Evolutionary conservation across 2,329 filamentous ascomycete species (phyloP).

Genomic region (Aspergillus terreus): DNA sequence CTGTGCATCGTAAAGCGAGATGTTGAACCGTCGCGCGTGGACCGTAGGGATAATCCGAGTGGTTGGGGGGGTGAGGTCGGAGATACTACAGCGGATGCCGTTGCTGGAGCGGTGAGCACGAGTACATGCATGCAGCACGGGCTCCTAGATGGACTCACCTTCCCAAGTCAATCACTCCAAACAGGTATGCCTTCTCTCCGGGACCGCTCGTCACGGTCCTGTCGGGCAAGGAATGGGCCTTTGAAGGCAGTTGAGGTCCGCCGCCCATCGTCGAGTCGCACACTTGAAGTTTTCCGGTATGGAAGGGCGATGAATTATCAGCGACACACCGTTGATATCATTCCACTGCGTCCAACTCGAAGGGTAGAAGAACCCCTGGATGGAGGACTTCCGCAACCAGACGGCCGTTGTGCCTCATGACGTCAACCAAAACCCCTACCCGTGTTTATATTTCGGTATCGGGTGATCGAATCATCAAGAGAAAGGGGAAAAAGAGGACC

Average conservation of each 20-base stretch:
- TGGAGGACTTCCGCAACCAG: no score
- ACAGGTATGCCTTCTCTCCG: conserved; percentile 14
- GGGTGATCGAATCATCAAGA: no score
- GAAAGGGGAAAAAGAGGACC: no score
- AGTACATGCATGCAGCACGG: neutral
- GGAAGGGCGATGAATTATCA: no score
- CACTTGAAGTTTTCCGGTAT: no score
- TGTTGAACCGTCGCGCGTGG: conserved; percentile 70
- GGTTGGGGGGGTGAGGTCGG: conserved; percentile 65
- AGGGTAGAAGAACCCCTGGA: no score
- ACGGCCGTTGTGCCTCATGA: no score
- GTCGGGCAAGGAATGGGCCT: neutral
- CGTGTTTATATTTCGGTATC: no score
- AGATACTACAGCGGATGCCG: conserved; percentile 86
- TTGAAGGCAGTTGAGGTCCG: neutral
- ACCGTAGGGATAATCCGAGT: conserved; percentile 73
- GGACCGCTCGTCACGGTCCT: neutral
- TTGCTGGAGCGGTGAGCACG: conserved; percentile 53
- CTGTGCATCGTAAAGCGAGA: conserved; percentile 81
- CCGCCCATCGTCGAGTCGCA: neutral
- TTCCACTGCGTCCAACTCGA: no score
- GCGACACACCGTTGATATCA: no score
- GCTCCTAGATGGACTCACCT: conserved; percentile 20
- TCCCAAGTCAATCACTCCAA: conserved; percentile 36
- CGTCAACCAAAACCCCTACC: no score